phyloP scores from a whole-genome alignment of 768 basidiomycete species.

The Lactarius sanguifluus region DNA sequence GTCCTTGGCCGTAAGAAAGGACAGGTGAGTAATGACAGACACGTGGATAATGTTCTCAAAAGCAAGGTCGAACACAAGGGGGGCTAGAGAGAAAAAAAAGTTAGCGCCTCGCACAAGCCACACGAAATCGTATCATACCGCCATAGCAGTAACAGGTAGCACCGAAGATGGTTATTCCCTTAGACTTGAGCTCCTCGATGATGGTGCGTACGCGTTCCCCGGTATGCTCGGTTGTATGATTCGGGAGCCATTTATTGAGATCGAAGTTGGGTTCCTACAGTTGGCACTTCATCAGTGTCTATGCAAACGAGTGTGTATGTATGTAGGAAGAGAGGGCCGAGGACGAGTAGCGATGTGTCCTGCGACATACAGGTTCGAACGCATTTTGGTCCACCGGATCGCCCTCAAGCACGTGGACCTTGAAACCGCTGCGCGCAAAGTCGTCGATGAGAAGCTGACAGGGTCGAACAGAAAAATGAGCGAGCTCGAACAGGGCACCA shows the following conservation, averaged over 20 bases:
- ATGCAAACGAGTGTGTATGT: neutral
- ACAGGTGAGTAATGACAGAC: conserved; percentile 48
- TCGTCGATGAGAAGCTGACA: conserved; percentile 45
- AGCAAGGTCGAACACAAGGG: conserved; percentile 39
- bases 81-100: conserved; percentile 8
- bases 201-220: conserved; percentile 31
- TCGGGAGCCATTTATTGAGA: conserved; percentile 9
- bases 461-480: neutral
- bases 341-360: neutral
- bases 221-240: conserved; percentile 29
- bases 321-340: neutral
- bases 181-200: conserved; percentile 33
- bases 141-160: conserved; percentile 37
- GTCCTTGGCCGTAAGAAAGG: conserved; percentile 42
- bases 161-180: conserved; percentile 36
- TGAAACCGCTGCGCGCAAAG: conserved; percentile 43
- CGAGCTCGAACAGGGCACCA: neutral
- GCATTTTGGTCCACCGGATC: conserved; percentile 33
- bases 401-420: conserved; percentile 26
- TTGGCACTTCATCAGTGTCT: neutral
- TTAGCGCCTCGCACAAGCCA: neutral
- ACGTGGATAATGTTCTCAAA: conserved; percentile 43
- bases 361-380: conserved; percentile 23
- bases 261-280: conserved; percentile 18
- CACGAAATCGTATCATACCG: conserved; percentile 16